Base-by-base conservation (phyloP, 257 asterid genomes). In the Primulina eburnea region DNA sequence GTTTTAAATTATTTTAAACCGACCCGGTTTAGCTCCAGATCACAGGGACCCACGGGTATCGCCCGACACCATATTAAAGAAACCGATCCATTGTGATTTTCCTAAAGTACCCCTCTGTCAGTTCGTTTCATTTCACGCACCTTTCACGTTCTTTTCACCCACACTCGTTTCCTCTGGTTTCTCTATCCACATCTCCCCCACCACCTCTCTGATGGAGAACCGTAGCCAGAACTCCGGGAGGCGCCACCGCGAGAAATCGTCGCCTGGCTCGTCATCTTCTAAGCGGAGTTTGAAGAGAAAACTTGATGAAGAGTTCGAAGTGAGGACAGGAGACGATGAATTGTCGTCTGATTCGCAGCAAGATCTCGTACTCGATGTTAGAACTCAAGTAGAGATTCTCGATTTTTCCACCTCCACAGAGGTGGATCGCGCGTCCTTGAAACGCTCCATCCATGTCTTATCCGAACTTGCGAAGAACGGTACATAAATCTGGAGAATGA, bases 281-380 rank as follows among this genome's bases (percentile, higher is more conserved):
- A 74, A 94, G 77, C 74, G 94, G 74, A 90, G 99, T 79, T 85
- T 90, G 84, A 94, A 88, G 87, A 75, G 99, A 58, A 94, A 94
- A 72, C 85, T 83, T 0, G 90, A 83, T 66, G 90, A 83, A 58
- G 95, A 78, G 38, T 79, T 77, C 74, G 84, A 83, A 30, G 75
- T 47, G 29, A 83, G 77, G 83, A 87, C 80, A 85, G 90, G 79
- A 20, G 80, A 75, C 40, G 78, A 75, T 38, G 83, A 81, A 60
- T 81, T 85, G 77, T 77, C 87, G 6, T 75, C 81, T 33, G 85
- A 80, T 71, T 79, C 82, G 75, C 87, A 75, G 32, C 89, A 75
- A 66, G 98, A 94, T 91, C 96, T 94, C 71, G 79, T 62, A 30
- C 77, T 58, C n/a, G 87, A 85, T 61, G 77, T 89, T 10, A 82